phyloP scores from a whole-genome alignment of 2,329 filamentous ascomycete species.

The Colletotrichum gloeosporioides region DNA sequence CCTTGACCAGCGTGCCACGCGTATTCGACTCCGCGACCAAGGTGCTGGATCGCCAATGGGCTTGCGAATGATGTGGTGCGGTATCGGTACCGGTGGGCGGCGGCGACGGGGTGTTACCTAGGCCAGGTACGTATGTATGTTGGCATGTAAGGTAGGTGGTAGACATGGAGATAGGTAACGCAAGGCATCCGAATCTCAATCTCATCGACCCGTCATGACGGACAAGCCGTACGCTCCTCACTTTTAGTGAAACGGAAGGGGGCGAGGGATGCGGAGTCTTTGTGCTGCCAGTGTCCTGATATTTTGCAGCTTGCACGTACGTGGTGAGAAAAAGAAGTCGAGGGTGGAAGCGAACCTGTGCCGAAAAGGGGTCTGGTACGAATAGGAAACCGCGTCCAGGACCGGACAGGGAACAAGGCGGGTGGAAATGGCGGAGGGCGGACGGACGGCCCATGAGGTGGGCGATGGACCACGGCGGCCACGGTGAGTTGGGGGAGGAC shows the following conservation, averaged over 20 bases:
- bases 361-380: background rate
- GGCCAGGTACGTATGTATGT: background rate
- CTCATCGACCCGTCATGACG: background rate
- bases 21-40: conserved; percentile 4
- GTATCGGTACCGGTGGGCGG: background rate
- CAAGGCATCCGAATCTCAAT: background rate
- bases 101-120: background rate
- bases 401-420: background rate
- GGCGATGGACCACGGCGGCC: background rate
- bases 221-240: background rate
- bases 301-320: background rate
- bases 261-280: conserved; percentile 14
- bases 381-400: background rate
- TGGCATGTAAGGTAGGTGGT: background rate
- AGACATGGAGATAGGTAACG: background rate
- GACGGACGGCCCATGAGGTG: background rate
- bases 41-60: conserved; percentile 14
- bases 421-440: background rate
- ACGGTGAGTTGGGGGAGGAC: background rate
- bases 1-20: conserved; percentile 2
- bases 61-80: background rate
- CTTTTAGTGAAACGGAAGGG: conserved; percentile 15
- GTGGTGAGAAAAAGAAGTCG: background rate
- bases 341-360: background rate
- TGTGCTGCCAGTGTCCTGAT: conserved; percentile 7